Evolutionary conservation across 352 stramenopile species (phyloP).

Genomic region (Saprolegnia diclina): DNA sequence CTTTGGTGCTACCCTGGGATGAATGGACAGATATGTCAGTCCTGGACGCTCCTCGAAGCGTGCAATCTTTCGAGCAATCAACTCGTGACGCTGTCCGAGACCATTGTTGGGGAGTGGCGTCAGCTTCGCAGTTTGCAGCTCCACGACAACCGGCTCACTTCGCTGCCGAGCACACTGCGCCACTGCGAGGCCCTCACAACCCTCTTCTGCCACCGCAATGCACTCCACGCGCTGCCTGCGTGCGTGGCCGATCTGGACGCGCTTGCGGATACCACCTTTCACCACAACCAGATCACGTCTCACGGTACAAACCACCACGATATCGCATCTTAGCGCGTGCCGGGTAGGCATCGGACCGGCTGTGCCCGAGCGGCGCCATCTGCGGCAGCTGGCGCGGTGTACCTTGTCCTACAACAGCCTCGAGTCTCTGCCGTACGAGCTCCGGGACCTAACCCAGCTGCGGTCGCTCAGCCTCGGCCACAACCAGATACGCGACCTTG

Average conservation of each 20-base stretch:
- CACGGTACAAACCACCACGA: no score
- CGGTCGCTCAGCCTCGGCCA: not conserved
- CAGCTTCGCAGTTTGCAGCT: not conserved
- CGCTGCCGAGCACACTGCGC: not conserved
- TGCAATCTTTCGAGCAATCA: constrained; percentile 7
- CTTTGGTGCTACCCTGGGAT: not conserved
- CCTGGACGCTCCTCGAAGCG: not conserved
- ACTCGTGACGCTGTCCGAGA: not conserved
- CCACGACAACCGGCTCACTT: constrained; percentile 10
- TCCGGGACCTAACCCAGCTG: not conserved
- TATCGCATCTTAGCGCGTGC: no score
- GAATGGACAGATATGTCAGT: not conserved
- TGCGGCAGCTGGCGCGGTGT: not conserved
- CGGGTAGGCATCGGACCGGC: not conserved
- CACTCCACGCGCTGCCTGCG: not conserved
- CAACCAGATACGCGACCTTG: constrained; percentile 18
- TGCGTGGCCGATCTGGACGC: not conserved
- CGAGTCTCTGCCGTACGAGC: not conserved
- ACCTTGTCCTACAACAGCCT: constrained; percentile 8
- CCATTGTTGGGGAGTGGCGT: not conserved
- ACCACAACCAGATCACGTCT: constrained; percentile 5
- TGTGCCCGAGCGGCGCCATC: not conserved
- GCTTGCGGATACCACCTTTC: not conserved
- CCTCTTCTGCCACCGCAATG: constrained; percentile 15
- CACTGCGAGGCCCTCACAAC: not conserved